Base-by-base conservation (phyloP, 78 protist species). In the Creolimax fragrantissima region DNA sequence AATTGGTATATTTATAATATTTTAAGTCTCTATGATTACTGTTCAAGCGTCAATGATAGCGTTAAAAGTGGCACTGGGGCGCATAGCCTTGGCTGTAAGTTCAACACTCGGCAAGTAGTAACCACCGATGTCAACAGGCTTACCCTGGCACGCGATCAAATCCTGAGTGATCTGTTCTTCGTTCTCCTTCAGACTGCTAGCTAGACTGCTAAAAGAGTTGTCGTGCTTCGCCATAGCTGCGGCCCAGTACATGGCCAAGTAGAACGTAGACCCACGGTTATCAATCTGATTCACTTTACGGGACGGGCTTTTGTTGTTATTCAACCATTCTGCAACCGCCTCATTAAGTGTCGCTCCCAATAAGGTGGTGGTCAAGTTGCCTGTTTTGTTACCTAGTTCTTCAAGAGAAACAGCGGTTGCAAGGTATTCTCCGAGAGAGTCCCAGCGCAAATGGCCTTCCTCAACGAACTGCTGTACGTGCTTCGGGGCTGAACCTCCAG, bases 401-500 rank as follows among this genome's bases (percentile, higher is more conserved):
- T 84, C 88, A 32, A 84, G 88, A 84, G 88, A 84, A 17, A 84
- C 88, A 42, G 88, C 88, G 35, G 88, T 84, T 2, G 88, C 88
- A 11, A 84, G 2, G 45, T 84, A 84, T 24, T 84, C 88, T 32
- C 88, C 88, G 35, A 84, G 17, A 11, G 88, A 84, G 45, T 84
- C 88, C 88, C 88, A 84, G 24, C 88, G 88, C 88, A 84, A 84
- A 24, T 84, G 88, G 11, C 88, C 88, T 2, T 84, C 88, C 24
- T 84, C 88, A 17, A 84, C 11, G 45, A 84, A 84, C 88, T 84
- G 45, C 2, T 84, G 88, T 37, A 84, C 88, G 88, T 84, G 88
- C 45, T 84, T 84, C 11, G 88, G 88, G 35, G 88, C 88, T 84
- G 88, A 84, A 84, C 88, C 88, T n/a, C 88, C 88, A 11, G 88